These are phyloP conservation scores for Leishmania gerbilli DNA, from an alignment of 208 protist species.

Conservation along the genomic window DNA sequence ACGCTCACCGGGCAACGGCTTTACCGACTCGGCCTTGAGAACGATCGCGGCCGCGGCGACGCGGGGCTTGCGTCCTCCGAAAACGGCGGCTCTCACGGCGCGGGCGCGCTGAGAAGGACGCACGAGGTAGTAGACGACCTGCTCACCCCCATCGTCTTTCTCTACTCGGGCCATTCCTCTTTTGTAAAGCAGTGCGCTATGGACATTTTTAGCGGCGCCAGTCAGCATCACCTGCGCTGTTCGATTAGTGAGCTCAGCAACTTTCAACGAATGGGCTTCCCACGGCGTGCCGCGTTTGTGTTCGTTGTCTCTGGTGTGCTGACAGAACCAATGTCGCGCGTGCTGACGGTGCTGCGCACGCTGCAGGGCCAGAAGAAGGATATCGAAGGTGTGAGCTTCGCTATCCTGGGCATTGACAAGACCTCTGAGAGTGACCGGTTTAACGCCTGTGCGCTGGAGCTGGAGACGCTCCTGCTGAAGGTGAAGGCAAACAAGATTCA, in stretches of 20 bases:
- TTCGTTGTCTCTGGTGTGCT: slow-evolving; percentile 51
- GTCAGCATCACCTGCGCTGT: slow-evolving; percentile 39
- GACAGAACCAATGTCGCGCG: slow-evolving; percentile 40
- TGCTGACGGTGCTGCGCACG: slow-evolving; percentile 36
- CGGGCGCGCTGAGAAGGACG: neutral
- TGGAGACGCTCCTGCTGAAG: slow-evolving; percentile 57
- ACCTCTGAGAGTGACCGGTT: slow-evolving; percentile 40
- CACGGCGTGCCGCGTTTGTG: slow-evolving; percentile 45
- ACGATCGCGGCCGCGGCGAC: neutral
- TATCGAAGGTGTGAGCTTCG: slow-evolving; percentile 45
- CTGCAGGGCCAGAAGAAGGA: slow-evolving; percentile 23
- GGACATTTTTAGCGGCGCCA: slow-evolving; percentile 32
- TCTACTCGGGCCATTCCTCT: slow-evolving; percentile 38
- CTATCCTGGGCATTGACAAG: slow-evolving; percentile 56
- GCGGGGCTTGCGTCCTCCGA: too few relatives aligned
- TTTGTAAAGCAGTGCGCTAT: slow-evolving; percentile 33
- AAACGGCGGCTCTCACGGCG: neutral
- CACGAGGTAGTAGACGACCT: slow-evolving; percentile 27
- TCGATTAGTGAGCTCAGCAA: slow-evolving; percentile 43
- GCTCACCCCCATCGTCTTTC: slow-evolving; percentile 50
- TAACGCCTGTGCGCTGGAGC: slow-evolving; percentile 50
- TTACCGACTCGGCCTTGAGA: neutral
- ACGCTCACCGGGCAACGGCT: neutral
- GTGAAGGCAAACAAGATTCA: slow-evolving; percentile 50
- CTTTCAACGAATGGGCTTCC: slow-evolving; percentile 45